phyloP scores from a whole-genome alignment of 768 basidiomycete species.

The Panus rudis region DNA sequence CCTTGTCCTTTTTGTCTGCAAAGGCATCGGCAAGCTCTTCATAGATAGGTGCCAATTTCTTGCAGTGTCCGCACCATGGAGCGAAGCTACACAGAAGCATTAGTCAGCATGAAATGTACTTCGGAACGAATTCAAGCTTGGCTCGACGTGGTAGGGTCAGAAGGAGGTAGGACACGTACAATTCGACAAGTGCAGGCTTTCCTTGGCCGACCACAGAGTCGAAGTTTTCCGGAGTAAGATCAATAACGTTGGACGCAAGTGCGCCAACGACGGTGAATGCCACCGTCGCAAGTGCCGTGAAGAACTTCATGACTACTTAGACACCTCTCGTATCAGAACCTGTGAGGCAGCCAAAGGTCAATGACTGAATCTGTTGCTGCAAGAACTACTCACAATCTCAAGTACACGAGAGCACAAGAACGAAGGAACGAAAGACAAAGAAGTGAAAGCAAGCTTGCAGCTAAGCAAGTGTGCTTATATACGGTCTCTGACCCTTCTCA shows the following conservation, averaged over 20 bases:
- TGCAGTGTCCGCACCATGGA: constrained; percentile 91
- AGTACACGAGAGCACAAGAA: too few species aligned
- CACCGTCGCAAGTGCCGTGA: constrained; percentile 49
- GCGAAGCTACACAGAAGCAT: constrained; percentile 51
- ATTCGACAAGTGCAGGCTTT: constrained; percentile 83
- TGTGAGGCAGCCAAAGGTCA: background rate
- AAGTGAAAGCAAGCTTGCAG: too few species aligned
- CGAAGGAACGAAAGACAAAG: too few species aligned
- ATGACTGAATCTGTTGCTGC: too few species aligned
- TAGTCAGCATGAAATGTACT: constrained; percentile 6
- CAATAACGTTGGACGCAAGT: constrained; percentile 77
- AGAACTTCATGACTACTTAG: constrained; percentile 70
- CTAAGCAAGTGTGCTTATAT: too few species aligned
- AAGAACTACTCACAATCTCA: too few species aligned
- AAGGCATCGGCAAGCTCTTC: constrained; percentile 91
- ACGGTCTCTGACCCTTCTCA: too few species aligned
- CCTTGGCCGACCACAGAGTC: constrained; percentile 69
- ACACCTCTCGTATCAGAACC: constrained; percentile 21
- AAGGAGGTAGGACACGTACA: constrained; percentile 53
- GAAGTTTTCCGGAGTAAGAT: constrained; percentile 71
- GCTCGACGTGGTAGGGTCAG: background rate
- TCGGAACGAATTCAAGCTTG: background rate
- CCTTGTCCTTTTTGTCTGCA: constrained; percentile 68
- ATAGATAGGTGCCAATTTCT: constrained; percentile 85
- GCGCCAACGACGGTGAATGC: constrained; percentile 45